Evolutionary conservation across 352 stramenopile genomes (phyloP).

Genomic region (Pythium folliculosum): DNA sequence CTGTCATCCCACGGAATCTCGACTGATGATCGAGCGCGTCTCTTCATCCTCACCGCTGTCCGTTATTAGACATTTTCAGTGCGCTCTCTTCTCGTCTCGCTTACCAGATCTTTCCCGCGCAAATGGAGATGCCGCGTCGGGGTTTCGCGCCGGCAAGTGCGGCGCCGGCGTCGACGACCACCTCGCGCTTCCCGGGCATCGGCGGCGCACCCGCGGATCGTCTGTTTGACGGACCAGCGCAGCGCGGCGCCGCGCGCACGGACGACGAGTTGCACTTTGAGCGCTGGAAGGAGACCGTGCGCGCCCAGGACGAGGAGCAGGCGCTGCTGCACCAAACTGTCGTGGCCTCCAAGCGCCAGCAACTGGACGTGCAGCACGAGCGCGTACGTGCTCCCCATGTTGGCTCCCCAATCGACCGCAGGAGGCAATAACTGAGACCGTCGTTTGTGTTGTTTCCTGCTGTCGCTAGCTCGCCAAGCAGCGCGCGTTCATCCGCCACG

Average conservation of each 20-base stretch:
- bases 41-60: neutral
- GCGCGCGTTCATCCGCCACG: conserved; percentile 75
- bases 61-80: conserved; percentile 14
- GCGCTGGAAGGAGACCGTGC: conserved; percentile 40
- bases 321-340: conserved; percentile 70
- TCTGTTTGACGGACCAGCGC: neutral
- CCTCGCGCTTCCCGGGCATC: conserved; percentile 21
- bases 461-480: conserved; percentile 59
- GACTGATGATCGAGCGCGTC: neutral
- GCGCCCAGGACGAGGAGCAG: conserved; percentile 61
- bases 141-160: neutral
- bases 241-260: conserved; percentile 3
- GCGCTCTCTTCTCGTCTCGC: neutral
- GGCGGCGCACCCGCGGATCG: conserved; percentile 4
- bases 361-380: conserved; percentile 63
- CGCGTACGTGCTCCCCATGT: conserved; percentile 34
- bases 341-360: conserved; percentile 64
- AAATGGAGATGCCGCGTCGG: conserved; percentile 21
- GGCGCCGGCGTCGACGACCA: neutral
- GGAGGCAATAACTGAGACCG: neutral
- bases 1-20: neutral
- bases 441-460: neutral
- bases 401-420: neutral
- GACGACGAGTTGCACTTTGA: conserved; percentile 32
- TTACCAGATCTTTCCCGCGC: neutral